Evolutionary conservation across 306 rosid genomes (phyloP).

Genomic region (Vigna reflexopilosa): DNA sequence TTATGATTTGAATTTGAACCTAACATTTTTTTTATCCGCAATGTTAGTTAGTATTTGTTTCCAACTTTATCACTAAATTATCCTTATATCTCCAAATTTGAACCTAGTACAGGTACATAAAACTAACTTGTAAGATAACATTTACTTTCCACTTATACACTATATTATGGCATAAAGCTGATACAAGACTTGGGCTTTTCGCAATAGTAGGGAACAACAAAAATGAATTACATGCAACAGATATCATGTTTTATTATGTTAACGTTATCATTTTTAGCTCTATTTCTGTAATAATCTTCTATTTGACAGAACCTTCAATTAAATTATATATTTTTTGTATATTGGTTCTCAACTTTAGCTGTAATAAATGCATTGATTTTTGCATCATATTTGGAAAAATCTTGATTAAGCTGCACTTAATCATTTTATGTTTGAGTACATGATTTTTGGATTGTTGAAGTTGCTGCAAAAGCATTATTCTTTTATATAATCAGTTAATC

Average conservation of each 20-base stretch:
- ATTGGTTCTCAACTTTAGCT: constrained; percentile 11
- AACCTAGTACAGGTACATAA: background rate
- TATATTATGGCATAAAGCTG: background rate
- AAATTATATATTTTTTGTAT: constrained; percentile 16
- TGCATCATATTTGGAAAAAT: background rate
- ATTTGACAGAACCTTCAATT: constrained; percentile 25
- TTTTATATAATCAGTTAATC: background rate
- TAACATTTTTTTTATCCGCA: background rate
- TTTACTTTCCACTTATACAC: no score
- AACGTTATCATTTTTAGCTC: background rate
- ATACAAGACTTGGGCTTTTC: no score
- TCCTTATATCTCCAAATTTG: no score
- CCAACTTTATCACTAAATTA: no score
- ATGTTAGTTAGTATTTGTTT: no score
- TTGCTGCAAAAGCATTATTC: constrained; percentile 24
- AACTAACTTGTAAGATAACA: background rate
- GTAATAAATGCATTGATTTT: constrained; percentile 3
- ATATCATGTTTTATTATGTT: constrained; percentile 7
- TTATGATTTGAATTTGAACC: background rate
- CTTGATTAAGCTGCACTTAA: background rate
- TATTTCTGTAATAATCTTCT: constrained; percentile 11
- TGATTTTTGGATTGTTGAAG: background rate
- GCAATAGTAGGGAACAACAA: constrained; percentile 7
- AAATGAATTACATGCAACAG: constrained; percentile 5
- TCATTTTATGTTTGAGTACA: constrained; percentile 13